Evolutionary conservation across 2,329 filamentous ascomycete species (phyloP).

Genomic region (Hymenoscyphus infarciens): DNA sequence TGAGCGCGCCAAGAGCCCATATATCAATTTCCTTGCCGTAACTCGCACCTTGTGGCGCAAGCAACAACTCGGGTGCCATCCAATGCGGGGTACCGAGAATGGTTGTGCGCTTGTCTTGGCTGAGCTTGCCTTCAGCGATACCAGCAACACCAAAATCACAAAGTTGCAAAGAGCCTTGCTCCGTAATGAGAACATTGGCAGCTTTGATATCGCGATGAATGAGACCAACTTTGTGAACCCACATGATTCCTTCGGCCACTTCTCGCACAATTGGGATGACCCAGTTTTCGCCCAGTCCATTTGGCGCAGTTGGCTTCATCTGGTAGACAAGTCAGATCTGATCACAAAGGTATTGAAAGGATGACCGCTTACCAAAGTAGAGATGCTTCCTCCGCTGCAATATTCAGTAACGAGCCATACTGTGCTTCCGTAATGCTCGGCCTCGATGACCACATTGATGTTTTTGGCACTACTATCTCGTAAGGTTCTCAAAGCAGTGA

Average conservation of each 20-base stretch:
- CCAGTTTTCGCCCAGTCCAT: slow-evolving; percentile 66
- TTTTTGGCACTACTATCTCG: slow-evolving; percentile 72
- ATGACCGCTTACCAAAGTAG: slow-evolving; percentile 51
- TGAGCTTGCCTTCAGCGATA: slow-evolving; percentile 66
- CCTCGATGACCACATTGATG: slow-evolving; percentile 78
- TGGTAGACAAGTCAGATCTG: slow-evolving; percentile 14
- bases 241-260: slow-evolving; percentile 61
- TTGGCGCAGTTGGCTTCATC: slow-evolving; percentile 64
- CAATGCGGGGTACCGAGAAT: slow-evolving; percentile 81
- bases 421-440: slow-evolving; percentile 70
- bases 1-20: slow-evolving; percentile 80
- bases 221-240: slow-evolving; percentile 66
- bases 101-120: slow-evolving; percentile 66
- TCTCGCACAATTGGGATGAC: slow-evolving; percentile 65
- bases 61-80: slow-evolving; percentile 79
- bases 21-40: slow-evolving; percentile 75
- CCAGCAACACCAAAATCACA: slow-evolving; percentile 84
- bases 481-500: slow-evolving; percentile 66
- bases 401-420: slow-evolving; percentile 90
- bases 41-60: slow-evolving; percentile 45
- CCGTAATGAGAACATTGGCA: slow-evolving; percentile 76
- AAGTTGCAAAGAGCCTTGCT: slow-evolving; percentile 72
- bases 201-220: slow-evolving; percentile 69
- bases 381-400: slow-evolving; percentile 79
- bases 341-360: slow-evolving; percentile 39